Percentiles rank a stretch among this genome's conserved stretches.
Evolutionary conservation across 176 grass and related monocot species (phyloP).

Genomic region (Avena sativa): DNA sequence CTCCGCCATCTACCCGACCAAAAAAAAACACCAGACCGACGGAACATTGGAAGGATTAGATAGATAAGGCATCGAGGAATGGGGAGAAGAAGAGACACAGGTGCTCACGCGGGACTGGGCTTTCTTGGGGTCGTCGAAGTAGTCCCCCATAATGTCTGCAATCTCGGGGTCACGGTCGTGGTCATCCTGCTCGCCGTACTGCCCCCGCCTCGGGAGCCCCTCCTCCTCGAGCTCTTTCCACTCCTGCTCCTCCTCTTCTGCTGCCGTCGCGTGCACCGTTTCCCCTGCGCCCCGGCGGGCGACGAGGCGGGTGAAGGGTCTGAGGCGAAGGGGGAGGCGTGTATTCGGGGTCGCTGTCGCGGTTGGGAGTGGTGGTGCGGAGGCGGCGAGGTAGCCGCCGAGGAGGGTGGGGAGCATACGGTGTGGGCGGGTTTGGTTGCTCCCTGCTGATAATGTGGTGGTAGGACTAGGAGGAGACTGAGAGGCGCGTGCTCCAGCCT

Average conservation of each 20-base stretch:
- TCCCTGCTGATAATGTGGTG: neutral
- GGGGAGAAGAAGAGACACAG: neutral
- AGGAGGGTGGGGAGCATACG: constrained; percentile 36
- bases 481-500: neutral
- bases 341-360: neutral
- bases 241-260: constrained; percentile 34
- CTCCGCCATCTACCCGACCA: constrained; percentile 66
- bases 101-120: constrained; percentile 69
- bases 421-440: neutral
- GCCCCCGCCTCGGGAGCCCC: constrained; percentile 33
- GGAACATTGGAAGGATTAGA: neutral
- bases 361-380: neutral
- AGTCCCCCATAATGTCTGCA: constrained; percentile 75
- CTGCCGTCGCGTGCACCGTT: neutral
- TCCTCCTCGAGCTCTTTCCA: constrained; percentile 23
- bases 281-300: neutral
- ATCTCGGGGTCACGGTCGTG: constrained; percentile 86
- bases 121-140: constrained; percentile 87
- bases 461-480: neutral
- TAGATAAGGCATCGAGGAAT: neutral
- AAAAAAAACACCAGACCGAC: constrained; percentile 26
- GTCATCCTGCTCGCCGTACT: constrained; percentile 40
- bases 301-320: constrained; percentile 14
- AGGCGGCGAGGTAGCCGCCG: constrained; percentile 32
- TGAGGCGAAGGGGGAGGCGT: neutral